Base-by-base conservation (phyloP, 1,139 yeast genomes). In the Saccharomyces pastorianus region DNA sequence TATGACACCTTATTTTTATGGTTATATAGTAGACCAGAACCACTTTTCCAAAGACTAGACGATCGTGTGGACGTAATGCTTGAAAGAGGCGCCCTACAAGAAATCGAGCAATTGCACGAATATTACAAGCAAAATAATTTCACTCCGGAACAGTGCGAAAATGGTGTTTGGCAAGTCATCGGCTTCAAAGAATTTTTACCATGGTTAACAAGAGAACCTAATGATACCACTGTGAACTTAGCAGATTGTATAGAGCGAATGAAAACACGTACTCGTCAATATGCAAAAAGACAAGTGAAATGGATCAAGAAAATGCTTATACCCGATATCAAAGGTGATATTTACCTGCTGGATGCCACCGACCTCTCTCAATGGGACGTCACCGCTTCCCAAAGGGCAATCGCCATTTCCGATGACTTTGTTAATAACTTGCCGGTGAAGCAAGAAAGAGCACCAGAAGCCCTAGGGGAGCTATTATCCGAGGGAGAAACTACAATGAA, bases 181-280 rank as follows among this genome's bases (percentile, higher is more conserved):
- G 99, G 99, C 1, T 93, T 89, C 69, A 88, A 89, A 65, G 98
- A 93, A 68, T 91, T 93, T 66, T 68, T 90, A 44, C 96, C 96
- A 0, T 91, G 90, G 85, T 69, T 93, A 4, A 62, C 71, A 31
- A 67, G 65, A 0, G 64, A 65, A 0, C 55, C 58, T 0, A 65
- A 68, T 9, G 61, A 28, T 14, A 17, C 6, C 23, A 31, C 50
- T 1, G 13, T 59, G 25, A 50, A 71, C 3, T 75, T 83, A 54
- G 64, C 64, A 1, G 71, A 72, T 6, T 83, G 95, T 7, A 73
- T 86, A 1, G 86, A 82, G n/a, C 74, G 81, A 31, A 93, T 95
- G 98, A 90, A 93, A 67, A 74, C 81, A 1, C 76, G 88, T 47
- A 93, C 99, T 0, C 73, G 96, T 53, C 88, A 85, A 64, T 93